A percentile compares a stretch with the other conserved stretches of the same genome.
Evolutionary conservation across 169 alveolate species (phyloP).

Genomic region (Eimeria tenella): DNA sequence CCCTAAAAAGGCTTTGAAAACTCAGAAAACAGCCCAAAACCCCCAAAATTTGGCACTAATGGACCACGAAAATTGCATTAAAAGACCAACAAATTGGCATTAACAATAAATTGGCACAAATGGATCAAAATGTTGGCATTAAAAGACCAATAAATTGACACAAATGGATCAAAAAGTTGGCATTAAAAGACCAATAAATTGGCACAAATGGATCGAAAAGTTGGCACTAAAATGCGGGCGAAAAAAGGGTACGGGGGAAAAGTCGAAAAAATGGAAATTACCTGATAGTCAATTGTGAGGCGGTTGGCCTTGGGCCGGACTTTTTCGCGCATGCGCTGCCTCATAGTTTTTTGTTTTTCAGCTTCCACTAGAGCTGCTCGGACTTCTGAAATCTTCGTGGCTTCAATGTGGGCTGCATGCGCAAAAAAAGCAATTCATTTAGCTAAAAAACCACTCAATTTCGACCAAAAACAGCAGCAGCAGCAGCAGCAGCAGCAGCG

Average conservation of each 20-base stretch:
- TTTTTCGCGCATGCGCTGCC: slow-evolving; percentile 98
- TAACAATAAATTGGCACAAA: not conserved
- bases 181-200: too few species aligned
- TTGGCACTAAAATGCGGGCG: too few species aligned
- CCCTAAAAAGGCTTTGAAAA: not conserved
- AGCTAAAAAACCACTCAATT: not conserved
- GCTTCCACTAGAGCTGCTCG: slow-evolving; percentile 94
- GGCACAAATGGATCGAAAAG: too few species aligned
- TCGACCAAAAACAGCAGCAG: not conserved
- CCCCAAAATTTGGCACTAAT: too few species aligned
- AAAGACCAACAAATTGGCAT: too few species aligned
- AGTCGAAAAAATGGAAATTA: not conserved
- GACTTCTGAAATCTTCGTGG: slow-evolving; percentile 92
- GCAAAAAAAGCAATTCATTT: not conserved
- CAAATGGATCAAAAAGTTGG: not conserved
- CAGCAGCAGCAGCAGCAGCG: not conserved
- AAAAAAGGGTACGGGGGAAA: too few species aligned
- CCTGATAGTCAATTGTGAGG: slow-evolving; percentile 77
- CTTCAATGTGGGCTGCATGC: slow-evolving; percentile 89
- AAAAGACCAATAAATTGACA: not conserved
- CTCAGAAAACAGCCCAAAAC: too few species aligned
- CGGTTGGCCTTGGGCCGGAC: slow-evolving; percentile 98
- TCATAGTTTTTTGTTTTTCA: slow-evolving; percentile 96
- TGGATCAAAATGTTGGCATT: not conserved
- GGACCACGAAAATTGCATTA: too few species aligned